Evolutionary conservation across 441 rosid species (phyloP), one percentile per base, ranked within the genome.

Genomic region (Erodium texanum): DNA sequence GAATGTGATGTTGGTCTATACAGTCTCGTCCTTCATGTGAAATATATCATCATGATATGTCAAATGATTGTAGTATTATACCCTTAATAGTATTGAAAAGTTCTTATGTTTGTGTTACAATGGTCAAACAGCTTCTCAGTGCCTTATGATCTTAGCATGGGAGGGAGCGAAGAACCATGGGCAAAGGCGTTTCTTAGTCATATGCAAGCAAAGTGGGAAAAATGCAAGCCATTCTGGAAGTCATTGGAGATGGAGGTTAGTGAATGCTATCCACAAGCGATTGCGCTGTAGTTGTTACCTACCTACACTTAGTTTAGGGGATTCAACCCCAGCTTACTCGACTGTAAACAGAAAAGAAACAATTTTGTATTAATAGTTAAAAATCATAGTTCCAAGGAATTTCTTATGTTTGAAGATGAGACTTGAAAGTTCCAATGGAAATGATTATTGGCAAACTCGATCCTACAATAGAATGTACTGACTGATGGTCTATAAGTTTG

Each of bases 141-240:
- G 80, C 98, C 97, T 3, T 90, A 81, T 68, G 96, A 90, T 9
- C 81, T 87, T 77, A 93, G 97, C 88, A 87, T 86, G 91, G 84
- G 81, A 72, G 96, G 94, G 56, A 75, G 79, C 72, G 84, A 84
- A 5, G 98, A 93, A 71, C 79, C 79, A 0, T 89, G 98, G 97
- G 98, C 90, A 0, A 86, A 74, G 79, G 68, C 71, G 63, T 87
- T 90, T 78, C 64, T 90, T 38, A 80, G 73, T 38, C 70, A 68
- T 61, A 75, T 90, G 87, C 82, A 75, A 24, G 77, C 77, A 5
- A 85, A 81, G 72, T 80, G 89, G 90, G 86, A 77, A 77, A 79
- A 74, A 52, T 76, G 93, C 86, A 89, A 83, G 78, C 79, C 80
- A 48, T 80, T 76, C 67, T 89, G 97, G 97, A 81, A 77, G 70